Evolutionary conservation across 345 rosid genomes (phyloP).

Genomic region (Citrus australasica): DNA sequence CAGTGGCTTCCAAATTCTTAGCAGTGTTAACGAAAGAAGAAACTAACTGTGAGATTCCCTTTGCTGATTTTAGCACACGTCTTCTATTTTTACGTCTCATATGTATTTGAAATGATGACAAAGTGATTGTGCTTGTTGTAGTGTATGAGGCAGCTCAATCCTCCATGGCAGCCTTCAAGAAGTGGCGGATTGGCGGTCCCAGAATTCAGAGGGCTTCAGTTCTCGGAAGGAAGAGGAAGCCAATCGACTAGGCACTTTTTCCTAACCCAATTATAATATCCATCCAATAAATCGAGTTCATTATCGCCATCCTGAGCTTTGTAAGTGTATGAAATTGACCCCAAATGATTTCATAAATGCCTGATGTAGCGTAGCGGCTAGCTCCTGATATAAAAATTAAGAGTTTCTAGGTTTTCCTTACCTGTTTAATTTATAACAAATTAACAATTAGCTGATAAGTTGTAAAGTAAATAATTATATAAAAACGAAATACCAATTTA

Average conservation of each 20-base stretch:
- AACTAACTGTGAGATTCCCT: constrained; percentile 44
- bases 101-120: not conserved
- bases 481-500: not conserved
- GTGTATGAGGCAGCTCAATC: constrained; percentile 82
- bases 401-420: not conserved
- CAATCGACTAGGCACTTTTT: constrained; percentile 27
- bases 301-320: not conserved
- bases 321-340: not conserved
- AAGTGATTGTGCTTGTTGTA: constrained; percentile 19
- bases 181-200: constrained; percentile 85
- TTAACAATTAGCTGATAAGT: not conserved
- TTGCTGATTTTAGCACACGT: constrained; percentile 8
- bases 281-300: not conserved
- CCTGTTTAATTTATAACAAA: not conserved
- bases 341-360: not conserved
- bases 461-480: not conserved
- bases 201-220: constrained; percentile 81
- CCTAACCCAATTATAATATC: not conserved
- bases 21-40: constrained; percentile 68
- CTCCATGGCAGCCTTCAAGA: constrained; percentile 70
- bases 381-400: not conserved
- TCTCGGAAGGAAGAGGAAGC: constrained; percentile 80
- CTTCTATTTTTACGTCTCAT: not conserved
- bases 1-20: constrained; percentile 54
- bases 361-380: not conserved